Evolutionary conservation across 176 grass and related monocot genomes (phyloP), one percentile per base, ranked within the genome.

Genomic region (Echinochloa phyllopogon): DNA sequence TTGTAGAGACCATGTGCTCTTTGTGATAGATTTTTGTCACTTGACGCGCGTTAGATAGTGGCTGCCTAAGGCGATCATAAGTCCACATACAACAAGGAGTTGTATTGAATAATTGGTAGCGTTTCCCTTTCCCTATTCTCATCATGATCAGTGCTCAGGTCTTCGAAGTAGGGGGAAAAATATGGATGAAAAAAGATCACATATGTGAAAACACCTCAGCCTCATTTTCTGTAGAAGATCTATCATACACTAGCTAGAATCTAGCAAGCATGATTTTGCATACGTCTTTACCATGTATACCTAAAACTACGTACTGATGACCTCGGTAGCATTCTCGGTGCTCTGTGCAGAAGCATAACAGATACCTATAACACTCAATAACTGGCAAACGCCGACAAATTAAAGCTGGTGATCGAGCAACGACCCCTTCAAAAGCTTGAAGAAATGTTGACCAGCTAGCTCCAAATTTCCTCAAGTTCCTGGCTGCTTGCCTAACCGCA

Each of bases 81-180:
- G 79, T 82, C 86, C 63, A 61, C 21, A 87, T 69, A 82, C 49
- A 82, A 75, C 85, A 87, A 76, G 39, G 39, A 76, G 50, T 50
- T 69, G 51, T 87, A 60, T 76, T 87, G 78, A 76, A 87, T 60
- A 68, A 82, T 40, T 25, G 51, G 40, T 18, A 69, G 6, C 3
- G 25, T 57, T 62, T 51, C 20, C 18, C 14, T 25, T 73, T 65
- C 0, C 71, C 63, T 78, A 39, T 49, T 87, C 37, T 37, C 58
- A 0, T 65, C 44, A 24, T 72, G 55, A 72, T 52, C 15, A 69
- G 63, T 62, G 33, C 11, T 60, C 15, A 10, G 53, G 42, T 50
- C 29, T 41, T 23, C 77, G 17, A 69, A 29, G 16, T 11, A 68
- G 56, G 49, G 38, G 33, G 10, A 37, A 43, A 58, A 61, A 18